A percentile compares a stretch with the other conserved stretches of the same genome.
phyloP scores from a whole-genome alignment of 768 basidiomycete species.

The Leccinellum rugosiceps region DNA sequence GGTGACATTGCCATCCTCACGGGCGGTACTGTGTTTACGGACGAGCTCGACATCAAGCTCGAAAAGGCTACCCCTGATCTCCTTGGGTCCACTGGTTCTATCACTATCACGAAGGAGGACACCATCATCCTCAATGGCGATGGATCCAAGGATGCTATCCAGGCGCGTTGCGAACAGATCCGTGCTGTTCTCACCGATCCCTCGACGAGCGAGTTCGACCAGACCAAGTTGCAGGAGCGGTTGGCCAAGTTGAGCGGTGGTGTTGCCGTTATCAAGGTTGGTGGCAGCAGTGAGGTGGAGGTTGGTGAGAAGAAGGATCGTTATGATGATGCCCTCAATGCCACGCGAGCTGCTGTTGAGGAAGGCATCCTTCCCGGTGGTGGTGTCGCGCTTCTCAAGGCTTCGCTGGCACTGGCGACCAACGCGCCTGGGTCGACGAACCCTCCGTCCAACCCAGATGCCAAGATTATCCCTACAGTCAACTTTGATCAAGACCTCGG shows the following conservation, averaged over 20 bases:
- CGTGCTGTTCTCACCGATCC: slow-evolving; percentile 76
- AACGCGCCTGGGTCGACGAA: slow-evolving; percentile 44
- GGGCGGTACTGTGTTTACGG: slow-evolving; percentile 96
- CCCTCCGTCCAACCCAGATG: slow-evolving; percentile 50
- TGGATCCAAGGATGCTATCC: slow-evolving; percentile 86
- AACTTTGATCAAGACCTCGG: slow-evolving; percentile 99
- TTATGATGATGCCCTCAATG: slow-evolving; percentile 95
- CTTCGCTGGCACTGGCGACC: slow-evolving; percentile 66
- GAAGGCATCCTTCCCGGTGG: slow-evolving; percentile 98
- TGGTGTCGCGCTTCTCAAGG: slow-evolving; percentile 90
- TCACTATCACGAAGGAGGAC: slow-evolving; percentile 97
- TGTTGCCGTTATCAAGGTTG: slow-evolving; percentile 98
- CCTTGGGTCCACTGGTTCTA: slow-evolving; percentile 86
- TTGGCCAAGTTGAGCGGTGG: slow-evolving; percentile 95
- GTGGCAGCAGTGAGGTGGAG: slow-evolving; percentile 90
- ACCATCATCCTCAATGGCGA: slow-evolving; percentile 94
- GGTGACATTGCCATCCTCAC: slow-evolving; percentile 97
- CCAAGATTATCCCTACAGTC: slow-evolving; percentile 69
- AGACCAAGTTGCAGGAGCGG: slow-evolving; percentile 92
- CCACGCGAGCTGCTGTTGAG: slow-evolving; percentile 95
- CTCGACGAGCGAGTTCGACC: slow-evolving; percentile 91
- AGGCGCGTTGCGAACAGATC: slow-evolving; percentile 94
- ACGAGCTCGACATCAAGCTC: slow-evolving; percentile 95
- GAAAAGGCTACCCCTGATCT: slow-evolving; percentile 86
- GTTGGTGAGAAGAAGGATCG: slow-evolving; percentile 99